Percentiles rank a stretch among this genome's conserved stretches.
These are phyloP conservation scores for Exophiala aquamarina DNA, from an alignment of 2,329 filamentous ascomycete species.

Conservation along the genomic window DNA sequence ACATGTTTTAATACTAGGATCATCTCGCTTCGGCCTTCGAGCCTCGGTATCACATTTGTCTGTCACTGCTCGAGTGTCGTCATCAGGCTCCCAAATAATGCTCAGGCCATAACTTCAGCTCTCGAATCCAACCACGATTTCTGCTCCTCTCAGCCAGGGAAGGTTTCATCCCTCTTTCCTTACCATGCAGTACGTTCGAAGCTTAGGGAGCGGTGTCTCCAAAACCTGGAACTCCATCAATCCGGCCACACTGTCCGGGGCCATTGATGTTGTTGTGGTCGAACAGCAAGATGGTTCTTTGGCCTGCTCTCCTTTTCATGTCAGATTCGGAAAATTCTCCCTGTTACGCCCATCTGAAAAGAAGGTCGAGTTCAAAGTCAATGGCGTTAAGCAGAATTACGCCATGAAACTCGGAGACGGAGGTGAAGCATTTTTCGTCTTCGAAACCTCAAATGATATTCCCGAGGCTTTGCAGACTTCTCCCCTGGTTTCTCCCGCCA, in stretches of 20 bases:
- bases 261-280: constrained; percentile 98
- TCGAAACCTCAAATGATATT: constrained; percentile 88
- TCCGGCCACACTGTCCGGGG: constrained; percentile 91
- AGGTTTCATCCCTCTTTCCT: constrained; percentile 1
- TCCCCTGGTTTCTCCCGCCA: constrained; percentile 84
- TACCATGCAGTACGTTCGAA: constrained; percentile 94
- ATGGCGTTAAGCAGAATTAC: constrained; percentile 86
- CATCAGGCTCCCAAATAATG: no score
- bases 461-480: constrained; percentile 94
- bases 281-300: constrained; percentile 86
- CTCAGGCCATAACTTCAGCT: no score
- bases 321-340: constrained; percentile 98
- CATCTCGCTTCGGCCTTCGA: no score
- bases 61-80: no score
- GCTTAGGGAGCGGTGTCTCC: constrained; percentile 90
- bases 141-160: no score
- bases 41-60: no score
- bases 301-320: constrained; percentile 94
- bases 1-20: no score
- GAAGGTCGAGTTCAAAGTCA: constrained; percentile 97
- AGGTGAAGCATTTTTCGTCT: constrained; percentile 98
- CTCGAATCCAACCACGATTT: no score
- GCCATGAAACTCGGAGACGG: constrained; percentile 98
- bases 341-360: constrained; percentile 93
- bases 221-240: constrained; percentile 99